Conservation (phyloP, 2,329 filamentous ascomycete genomes). For the Pseudophaeomoniella oleicola region DNA sequence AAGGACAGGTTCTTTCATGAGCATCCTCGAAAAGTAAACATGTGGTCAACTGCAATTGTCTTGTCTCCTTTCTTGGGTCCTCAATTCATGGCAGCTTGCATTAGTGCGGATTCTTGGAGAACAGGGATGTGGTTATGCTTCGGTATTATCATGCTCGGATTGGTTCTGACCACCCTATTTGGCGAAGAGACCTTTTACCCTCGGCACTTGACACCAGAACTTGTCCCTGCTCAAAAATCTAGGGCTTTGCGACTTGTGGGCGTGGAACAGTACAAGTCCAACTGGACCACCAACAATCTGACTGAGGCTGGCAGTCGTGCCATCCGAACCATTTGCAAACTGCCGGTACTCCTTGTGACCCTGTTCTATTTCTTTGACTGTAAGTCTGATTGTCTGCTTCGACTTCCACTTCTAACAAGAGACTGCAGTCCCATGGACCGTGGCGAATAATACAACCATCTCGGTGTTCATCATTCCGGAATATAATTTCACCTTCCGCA, state of each 20-base stretch:
- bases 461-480: conserved; percentile 33
- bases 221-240: conserved; percentile 9
- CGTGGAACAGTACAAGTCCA: conserved; percentile 14
- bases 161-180: conserved; percentile 11
- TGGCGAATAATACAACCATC: conserved; percentile 41
- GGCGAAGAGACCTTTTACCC: conserved; percentile 17
- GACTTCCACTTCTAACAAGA: conserved; percentile 24
- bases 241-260: conserved; percentile 14
- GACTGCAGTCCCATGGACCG: conserved; percentile 30
- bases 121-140: conserved; percentile 15
- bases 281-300: conserved; percentile 23
- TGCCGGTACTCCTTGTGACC: conserved; percentile 15
- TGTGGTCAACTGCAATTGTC: conserved; percentile 23
- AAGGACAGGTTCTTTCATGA: conserved; percentile 1
- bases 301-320: conserved; percentile 24
- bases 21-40: conserved; percentile 16
- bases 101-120: conserved; percentile 22
- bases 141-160: conserved; percentile 11
- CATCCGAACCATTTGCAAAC: conserved; percentile 20
- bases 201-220: conserved; percentile 10
- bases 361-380: conserved; percentile 18
- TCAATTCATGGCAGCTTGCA: conserved; percentile 33
- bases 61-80: conserved; percentile 24
- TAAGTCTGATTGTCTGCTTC: conserved; percentile 5
- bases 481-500: conserved; percentile 32